Conservation (phyloP, 2,329 filamentous ascomycete species). For the Blastomyces silverae region DNA sequence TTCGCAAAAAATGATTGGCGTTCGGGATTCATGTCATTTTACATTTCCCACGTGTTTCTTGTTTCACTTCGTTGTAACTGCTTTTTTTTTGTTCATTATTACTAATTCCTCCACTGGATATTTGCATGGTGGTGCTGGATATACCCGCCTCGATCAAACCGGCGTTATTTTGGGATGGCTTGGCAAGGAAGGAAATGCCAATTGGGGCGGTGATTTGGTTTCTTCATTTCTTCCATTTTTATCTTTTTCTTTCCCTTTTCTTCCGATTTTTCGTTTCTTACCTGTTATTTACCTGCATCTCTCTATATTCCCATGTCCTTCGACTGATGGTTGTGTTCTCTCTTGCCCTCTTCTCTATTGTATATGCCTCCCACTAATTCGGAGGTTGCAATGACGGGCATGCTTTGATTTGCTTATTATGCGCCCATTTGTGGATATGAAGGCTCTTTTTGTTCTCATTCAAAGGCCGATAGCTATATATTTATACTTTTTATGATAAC, state of each 20-base stretch:
- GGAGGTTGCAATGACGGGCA: neutral
- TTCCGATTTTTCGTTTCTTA: neutral
- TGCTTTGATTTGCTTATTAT: neutral
- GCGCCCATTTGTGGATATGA: neutral
- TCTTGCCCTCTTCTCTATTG: neutral
- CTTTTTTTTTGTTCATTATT: slow-evolving; percentile 25
- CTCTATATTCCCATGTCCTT: neutral
- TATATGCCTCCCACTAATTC: neutral
- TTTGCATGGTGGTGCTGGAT: slow-evolving; percentile 45
- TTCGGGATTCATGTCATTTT: slow-evolving; percentile 17
- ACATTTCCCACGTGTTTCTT: slow-evolving; percentile 18
- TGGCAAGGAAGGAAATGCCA: neutral
- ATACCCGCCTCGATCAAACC: slow-evolving; percentile 38
- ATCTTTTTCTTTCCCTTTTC: slow-evolving; percentile 14
- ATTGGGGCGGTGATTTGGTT: slow-evolving; percentile 16
- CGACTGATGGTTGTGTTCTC: neutral
- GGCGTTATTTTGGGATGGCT: slow-evolving; percentile 19
- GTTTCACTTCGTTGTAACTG: slow-evolving; percentile 20
- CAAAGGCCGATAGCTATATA: neutral
- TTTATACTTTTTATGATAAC: neutral
- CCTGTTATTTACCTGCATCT: neutral
- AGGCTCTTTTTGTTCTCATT: neutral
- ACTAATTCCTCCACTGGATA: slow-evolving; percentile 27
- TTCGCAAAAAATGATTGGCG: neutral
- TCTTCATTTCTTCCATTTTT: slow-evolving; percentile 15